A percentile compares a stretch with the other conserved stretches of the same genome.
These are phyloP conservation scores for Trebouxia sp. DNA, from an alignment of 139 green algal genomes.

Conservation along the genomic window DNA sequence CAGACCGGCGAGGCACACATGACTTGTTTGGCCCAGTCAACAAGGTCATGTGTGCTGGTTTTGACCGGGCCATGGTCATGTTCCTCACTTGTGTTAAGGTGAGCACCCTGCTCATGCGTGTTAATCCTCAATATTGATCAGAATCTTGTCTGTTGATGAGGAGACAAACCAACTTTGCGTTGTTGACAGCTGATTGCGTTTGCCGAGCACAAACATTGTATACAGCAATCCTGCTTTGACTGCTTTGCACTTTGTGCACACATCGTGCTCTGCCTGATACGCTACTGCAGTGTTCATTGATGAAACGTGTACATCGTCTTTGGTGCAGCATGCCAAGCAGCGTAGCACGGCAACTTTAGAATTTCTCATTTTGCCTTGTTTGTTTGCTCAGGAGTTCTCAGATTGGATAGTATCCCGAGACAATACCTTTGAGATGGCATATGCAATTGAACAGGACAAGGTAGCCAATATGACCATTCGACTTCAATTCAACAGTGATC, in stretches of 20 bases:
- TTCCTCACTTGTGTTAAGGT: constrained; percentile 81
- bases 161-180: too few species aligned
- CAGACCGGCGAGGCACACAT: constrained; percentile 67
- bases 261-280: too few species aligned
- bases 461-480: constrained; percentile 83
- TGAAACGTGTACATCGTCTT: not conserved
- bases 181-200: too few species aligned
- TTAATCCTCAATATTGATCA: not conserved
- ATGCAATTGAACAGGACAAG: constrained; percentile 84
- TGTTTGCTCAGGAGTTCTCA: constrained; percentile 72
- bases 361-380: not conserved
- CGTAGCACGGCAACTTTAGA: not conserved
- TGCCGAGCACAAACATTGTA: too few species aligned
- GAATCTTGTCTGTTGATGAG: not conserved
- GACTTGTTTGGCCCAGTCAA: constrained; percentile 92
- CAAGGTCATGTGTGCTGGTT: constrained; percentile 80
- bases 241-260: too few species aligned
- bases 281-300: not conserved
- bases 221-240: too few species aligned
- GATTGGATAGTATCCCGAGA: constrained; percentile 62
- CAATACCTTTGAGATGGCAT: constrained; percentile 81
- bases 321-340: not conserved
- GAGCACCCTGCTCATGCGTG: constrained; percentile 59
- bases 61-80: constrained; percentile 81
- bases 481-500: constrained; percentile 81